Evolutionary conservation across 495 filamentous ascomycete genomes (phyloP), one percentile per base, ranked within the genome.

Genomic region (Talaromyces wortmannii): DNA sequence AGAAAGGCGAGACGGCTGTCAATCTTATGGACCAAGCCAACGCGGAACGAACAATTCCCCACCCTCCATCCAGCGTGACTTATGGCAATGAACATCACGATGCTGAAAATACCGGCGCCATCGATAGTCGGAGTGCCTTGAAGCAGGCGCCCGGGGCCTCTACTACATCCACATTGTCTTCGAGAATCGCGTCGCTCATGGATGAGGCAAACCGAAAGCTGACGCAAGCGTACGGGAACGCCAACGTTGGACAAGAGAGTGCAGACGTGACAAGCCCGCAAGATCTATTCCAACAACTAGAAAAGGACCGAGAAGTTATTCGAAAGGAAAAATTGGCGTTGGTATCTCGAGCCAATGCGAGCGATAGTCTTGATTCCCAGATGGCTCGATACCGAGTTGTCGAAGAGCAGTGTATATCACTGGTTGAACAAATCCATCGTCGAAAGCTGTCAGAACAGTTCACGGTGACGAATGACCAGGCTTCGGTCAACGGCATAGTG

Each of bases 1-100:
- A 82, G 53, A 78, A 86, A 46, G 88, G 90, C 18, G 78, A 92
- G 55, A 87, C 89, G 0, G 91, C 90, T 7, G 83, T 90, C 54
- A 81, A 88, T 48, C 73, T 95, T 31, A 86, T 91, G 23, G 67
- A 74, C 45, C 65, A 65, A 31, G 61, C 63, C 15, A 55, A 59
- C 44, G 43, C 60, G 31, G 66, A 68, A 6, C 70, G 70, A 49
- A 67, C 72, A 6, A 66, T 69, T 30, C 72, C 69, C 12, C 71
- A 65, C 2, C 58, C 73, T 0, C 71, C 75, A 3, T 78, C 75
- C 5, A 74, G 73, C 7, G 63, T 75, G 6, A 72, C 70, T 13
- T 73, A 76, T 67, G 68, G 66, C 0, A 76, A 76, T 61, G 72
- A 77, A 7, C 70, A 74, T 5, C 30, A 67, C 16, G 72, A 76